Evolutionary conservation across 2,329 filamentous ascomycete species (phyloP), one percentile per base, ranked within the genome.

Genomic region (Nectriaceae sp.): DNA sequence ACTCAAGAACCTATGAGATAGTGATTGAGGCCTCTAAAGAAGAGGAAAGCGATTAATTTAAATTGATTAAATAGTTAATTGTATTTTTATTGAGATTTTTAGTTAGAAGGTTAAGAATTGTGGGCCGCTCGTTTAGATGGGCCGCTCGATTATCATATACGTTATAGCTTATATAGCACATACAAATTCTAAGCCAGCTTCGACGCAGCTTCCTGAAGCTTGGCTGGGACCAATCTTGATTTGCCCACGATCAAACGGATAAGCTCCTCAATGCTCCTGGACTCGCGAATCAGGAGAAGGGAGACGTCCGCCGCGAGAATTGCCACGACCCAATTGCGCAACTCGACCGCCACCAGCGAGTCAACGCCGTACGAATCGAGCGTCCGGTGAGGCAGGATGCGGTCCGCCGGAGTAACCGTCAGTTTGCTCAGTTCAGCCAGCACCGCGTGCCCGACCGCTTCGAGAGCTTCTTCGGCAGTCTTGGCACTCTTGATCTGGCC

Each of bases 301-400:
- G 55, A 52, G n/a, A 61, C 39, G 38, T 58, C 56, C 15, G 53
- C 58, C 31, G 60, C 53, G 11, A 62, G 48, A 35, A 53, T 55
- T 42, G 54, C 46, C 5, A 48, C 55, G 16, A 63, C 59, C 61
- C 62, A 64, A 29, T 66, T 67, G 36, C 62, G 52, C 22, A 68
- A 43, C 54, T 68, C 66, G 3, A 65, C 59, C 1, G 60, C 65
- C 8, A 67, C 61, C 11, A 68, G 57, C 16, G 64, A 66, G 52
- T 67, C 66, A 5, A 67, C 52, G 2, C 65, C 65, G 40, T 64
- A 66, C 2, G 45, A 31, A 21, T 51, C 46, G 44, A 47, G 54
- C 45, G 20, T 61, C 44, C 16, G 55, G 39, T 35, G 53, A 11
- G 54, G 46, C 40, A 59, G 54, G 11, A 69, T 53, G n/a, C 64